Evolutionary conservation across 2,329 filamentous ascomycete genomes (phyloP).

Genomic region (Lasiodiplodia sp.): DNA sequence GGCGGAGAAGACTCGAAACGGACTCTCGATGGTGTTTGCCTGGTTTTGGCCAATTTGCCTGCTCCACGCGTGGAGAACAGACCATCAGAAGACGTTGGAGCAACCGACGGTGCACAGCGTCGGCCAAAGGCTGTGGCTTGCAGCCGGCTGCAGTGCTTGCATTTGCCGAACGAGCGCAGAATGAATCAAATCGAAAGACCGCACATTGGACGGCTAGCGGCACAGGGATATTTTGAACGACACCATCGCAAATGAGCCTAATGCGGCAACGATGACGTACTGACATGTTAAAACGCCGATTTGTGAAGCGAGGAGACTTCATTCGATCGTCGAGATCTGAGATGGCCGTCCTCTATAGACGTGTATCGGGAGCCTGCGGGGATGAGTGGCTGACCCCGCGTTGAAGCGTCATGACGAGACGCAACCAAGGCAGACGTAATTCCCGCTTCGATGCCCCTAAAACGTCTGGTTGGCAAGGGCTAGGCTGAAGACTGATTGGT

Average conservation of each 20-base stretch:
- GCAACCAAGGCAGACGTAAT: background rate
- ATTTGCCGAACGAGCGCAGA: background rate
- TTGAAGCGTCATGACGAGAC: background rate
- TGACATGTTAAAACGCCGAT: background rate
- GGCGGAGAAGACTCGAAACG: background rate
- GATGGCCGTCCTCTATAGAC: background rate
- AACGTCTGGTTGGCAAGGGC: background rate
- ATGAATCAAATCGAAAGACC: background rate
- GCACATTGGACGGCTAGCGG: background rate
- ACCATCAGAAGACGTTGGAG: background rate
- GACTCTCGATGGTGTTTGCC: background rate
- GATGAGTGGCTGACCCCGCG: background rate
- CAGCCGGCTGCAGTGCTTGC: background rate
- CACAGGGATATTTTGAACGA: background rate
- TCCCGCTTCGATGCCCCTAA: background rate
- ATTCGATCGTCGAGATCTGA: background rate
- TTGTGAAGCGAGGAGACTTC: background rate
- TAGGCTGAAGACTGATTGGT: background rate
- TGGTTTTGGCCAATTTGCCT: background rate
- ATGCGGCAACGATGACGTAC: background rate
- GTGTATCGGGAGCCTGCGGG: background rate
- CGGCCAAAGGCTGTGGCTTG: background rate
- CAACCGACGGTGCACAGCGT: slow-evolving; percentile 5
- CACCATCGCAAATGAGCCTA: background rate
- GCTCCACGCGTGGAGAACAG: background rate